Evolutionary conservation across 768 basidiomycete species (phyloP).

Genomic region (Lactifluus volemus): DNA sequence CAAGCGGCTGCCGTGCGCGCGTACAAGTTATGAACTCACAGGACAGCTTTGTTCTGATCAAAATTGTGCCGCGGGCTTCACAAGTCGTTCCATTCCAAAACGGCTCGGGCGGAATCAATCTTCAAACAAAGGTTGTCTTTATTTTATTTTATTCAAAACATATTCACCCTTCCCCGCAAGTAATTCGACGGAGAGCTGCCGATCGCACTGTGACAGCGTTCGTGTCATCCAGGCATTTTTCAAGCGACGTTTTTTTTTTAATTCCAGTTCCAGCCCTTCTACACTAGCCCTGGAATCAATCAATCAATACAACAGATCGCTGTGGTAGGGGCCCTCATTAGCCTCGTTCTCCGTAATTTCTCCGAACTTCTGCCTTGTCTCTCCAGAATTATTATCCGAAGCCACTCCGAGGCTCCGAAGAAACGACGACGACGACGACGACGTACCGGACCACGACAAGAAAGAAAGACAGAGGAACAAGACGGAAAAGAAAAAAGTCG

Average conservation of each 20-base stretch:
- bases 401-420: not conserved
- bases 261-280: no score
- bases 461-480: not conserved
- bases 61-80: not conserved
- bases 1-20: not conserved
- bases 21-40: not conserved
- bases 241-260: no score
- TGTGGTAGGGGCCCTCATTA: no score
- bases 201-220: not conserved
- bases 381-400: not conserved
- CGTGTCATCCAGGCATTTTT: no score
- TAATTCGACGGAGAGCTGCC: not conserved
- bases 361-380: slow-evolving; percentile 1
- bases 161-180: not conserved
- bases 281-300: no score
- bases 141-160: not conserved
- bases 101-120: not conserved
- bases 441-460: not conserved
- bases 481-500: not conserved
- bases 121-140: no score
- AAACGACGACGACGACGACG: not conserved
- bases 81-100: not conserved
- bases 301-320: no score
- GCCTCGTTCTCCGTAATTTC: not conserved
- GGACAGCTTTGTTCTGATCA: not conserved